Percentiles rank a stretch among this genome's conserved stretches.
These are phyloP conservation scores for Pichia deserticola DNA, from an alignment of 805 yeast species.

Conservation along the genomic window DNA sequence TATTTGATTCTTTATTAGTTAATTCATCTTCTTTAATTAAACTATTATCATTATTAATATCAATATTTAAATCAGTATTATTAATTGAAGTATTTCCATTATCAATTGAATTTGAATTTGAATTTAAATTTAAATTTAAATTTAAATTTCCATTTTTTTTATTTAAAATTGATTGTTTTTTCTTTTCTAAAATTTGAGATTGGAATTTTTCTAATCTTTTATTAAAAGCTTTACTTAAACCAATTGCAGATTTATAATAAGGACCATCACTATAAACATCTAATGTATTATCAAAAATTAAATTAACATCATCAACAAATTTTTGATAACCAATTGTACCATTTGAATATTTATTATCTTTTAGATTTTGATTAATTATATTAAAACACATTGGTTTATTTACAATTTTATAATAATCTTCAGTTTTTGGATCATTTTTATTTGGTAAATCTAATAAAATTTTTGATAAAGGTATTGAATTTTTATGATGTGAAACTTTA, in stretches of 20 bases:
- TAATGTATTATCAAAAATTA: constrained; percentile 75
- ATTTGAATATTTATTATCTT: constrained; percentile 42
- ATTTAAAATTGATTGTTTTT: background rate
- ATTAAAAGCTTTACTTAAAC: constrained; percentile 47
- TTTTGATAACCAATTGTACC: constrained; percentile 44
- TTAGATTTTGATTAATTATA: constrained; percentile 46
- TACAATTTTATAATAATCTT: constrained; percentile 65
- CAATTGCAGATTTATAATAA: constrained; percentile 63
- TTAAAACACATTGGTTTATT: constrained; percentile 68
- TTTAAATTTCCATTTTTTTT: background rate
- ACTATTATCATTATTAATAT: background rate
- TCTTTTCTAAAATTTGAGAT: constrained; percentile 16
- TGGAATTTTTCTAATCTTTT: constrained; percentile 31
- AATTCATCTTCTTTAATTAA: background rate
- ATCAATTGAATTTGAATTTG: too few species aligned
- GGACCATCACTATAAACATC: constrained; percentile 69
- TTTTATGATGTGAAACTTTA: constrained; percentile 17
- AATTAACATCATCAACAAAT: constrained; percentile 49
- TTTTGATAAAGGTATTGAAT: constrained; percentile 24
- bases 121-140: background rate
- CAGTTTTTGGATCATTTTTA: constrained; percentile 46
- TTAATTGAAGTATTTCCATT: background rate
- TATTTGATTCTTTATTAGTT: constrained; percentile 7
- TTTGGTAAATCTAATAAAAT: constrained; percentile 70
- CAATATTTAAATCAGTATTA: background rate